A percentile compares a stretch with the other conserved stretches of the same genome.
Evolutionary conservation across 108 stramenopile species (phyloP).

Genomic region (Cyclotella kingstonii): DNA sequence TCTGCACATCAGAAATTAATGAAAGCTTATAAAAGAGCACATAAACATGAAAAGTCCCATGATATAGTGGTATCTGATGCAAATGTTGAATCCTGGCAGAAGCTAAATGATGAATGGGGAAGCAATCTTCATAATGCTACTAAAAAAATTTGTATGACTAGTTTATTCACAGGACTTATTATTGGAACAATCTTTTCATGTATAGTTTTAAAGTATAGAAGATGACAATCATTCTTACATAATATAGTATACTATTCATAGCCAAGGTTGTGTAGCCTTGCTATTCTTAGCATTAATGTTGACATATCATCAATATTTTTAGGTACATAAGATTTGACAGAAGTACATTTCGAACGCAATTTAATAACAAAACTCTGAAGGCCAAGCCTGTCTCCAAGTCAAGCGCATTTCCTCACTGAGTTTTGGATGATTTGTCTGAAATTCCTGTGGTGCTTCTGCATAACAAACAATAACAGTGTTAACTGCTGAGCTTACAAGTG

Average conservation of each 20-base stretch:
- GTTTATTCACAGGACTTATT: conserved; percentile 5
- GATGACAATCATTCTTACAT: no score
- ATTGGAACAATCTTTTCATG: conserved; percentile 10
- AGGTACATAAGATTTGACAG: not conserved
- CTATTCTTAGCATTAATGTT: no score
- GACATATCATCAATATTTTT: no score
- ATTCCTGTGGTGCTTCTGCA: conserved; percentile 72
- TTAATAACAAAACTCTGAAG: conserved; percentile 52
- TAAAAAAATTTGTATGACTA: not conserved
- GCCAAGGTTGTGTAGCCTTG: no score
- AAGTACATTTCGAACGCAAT: not conserved
- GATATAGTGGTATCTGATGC: not conserved
- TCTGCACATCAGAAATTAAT: conserved; percentile 25
- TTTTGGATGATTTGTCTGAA: conserved; percentile 63
- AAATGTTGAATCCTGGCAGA: no score
- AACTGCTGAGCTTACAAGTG: conserved; percentile 63
- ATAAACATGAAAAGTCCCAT: conserved; percentile 1
- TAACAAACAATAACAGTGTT: conserved; percentile 86
- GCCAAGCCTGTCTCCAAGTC: conserved; percentile 71
- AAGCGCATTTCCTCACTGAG: conserved; percentile 50
- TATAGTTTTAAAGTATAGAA: not conserved
- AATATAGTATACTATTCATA: no score
- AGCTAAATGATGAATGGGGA: no score
- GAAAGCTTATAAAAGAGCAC: conserved; percentile 34
- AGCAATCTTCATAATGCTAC: no score